phyloP scores from a whole-genome alignment of 1,284 basidiomycete genomes.

The Fomitopsis pinicola region DNA sequence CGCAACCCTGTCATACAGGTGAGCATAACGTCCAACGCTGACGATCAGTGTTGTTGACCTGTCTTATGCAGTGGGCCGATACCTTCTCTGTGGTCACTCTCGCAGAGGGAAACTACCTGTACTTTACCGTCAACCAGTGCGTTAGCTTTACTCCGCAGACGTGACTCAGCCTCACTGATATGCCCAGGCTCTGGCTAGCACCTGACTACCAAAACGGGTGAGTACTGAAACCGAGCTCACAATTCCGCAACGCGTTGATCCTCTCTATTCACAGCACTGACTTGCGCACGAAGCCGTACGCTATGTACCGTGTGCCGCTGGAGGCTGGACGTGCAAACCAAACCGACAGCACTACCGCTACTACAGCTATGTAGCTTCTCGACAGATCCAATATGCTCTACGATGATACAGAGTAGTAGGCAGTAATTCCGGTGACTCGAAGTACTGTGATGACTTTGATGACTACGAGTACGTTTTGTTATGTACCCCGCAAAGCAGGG shows the following conservation, averaged over 20 bases:
- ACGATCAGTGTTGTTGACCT: not conserved
- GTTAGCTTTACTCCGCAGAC: not conserved
- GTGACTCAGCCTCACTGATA: not conserved
- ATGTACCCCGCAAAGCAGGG: no score
- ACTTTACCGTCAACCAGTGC: conserved; percentile 18
- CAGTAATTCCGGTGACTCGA: no score
- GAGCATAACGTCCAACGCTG: not conserved
- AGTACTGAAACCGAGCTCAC: not conserved
- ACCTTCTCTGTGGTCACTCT: conserved; percentile 13
- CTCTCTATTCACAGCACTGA: conserved; percentile 2
- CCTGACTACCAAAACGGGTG: conserved; percentile 21
- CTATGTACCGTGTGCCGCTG: conserved; percentile 9
- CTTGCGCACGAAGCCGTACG: conserved; percentile 13
- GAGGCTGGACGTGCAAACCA: conserved; percentile 8
- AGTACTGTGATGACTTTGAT: no score
- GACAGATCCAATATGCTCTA: no score
- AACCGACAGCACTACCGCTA: not conserved
- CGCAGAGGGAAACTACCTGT: conserved; percentile 12
- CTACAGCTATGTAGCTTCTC: no score
- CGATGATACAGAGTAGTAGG: no score
- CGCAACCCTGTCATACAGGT: conserved; percentile 24
- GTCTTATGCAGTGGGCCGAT: conserved; percentile 14
- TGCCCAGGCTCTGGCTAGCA: conserved; percentile 16
- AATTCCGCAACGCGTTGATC: not conserved
- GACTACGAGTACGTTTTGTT: no score